Evolutionary conservation across 2,329 filamentous ascomycete genomes (phyloP), one percentile per base, ranked within the genome.

Genomic region (Trichoderma citrinoviride): DNA sequence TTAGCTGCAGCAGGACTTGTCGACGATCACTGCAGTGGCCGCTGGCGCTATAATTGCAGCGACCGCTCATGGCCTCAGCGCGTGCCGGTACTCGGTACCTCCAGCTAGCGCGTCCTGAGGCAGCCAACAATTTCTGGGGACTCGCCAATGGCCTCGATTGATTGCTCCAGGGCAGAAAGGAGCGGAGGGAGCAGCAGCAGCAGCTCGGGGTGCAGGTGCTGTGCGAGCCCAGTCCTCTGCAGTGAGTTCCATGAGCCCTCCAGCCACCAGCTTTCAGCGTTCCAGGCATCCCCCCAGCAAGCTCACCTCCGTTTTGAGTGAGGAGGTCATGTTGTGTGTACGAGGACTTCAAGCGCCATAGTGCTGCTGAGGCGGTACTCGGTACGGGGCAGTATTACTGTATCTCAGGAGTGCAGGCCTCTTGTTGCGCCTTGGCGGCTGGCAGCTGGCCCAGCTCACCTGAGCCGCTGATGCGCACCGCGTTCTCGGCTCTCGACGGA

Each of bases 61-160:
- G 10, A 14, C 10, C 14, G 33, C 33, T 37, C 33, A 10, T 37
- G 33, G 41, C 37, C 19, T n/a, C 25, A 19, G 27, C 60, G 29
- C 17, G 47, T n/a, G 25, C 37, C 37, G 53, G 58, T 62, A 44
- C 49, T 21, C 37, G 49, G 58, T 53, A 61, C 47, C 47, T 65
- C 41, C 52, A 21, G 19, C 60, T 56, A 64, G 61, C 46, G 29
- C 49, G 29, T 66, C 65, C 65, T 66, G 65, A 66, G 65, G 65
- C 65, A 64, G 27, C 63, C 55, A 65, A 61, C 55, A 65, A 65
- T 61, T 61, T 65, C 63, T 56, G 56, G 40, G 54, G 61, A 57
- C 61, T 60, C 37, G 58, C 58, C 49, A 62, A 54, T 54, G 58
- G 58, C 58, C 54, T 56, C 33, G 50, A 64, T 47, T 64, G 61